Evolutionary conservation across 305 asterid genomes (phyloP).

Genomic region (Lippia alba): DNA sequence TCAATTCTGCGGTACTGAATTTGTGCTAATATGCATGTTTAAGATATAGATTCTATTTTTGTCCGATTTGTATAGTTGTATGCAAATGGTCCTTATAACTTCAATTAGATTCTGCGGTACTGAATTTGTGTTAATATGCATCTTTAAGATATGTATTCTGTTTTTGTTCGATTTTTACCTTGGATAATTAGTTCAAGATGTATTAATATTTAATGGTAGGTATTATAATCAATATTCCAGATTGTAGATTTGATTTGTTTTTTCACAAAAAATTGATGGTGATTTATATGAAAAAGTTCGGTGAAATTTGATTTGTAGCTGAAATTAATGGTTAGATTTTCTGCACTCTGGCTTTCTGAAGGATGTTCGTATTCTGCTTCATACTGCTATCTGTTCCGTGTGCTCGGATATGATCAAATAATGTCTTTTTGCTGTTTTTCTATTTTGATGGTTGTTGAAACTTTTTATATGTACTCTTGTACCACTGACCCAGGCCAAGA

Average conservation of each 20-base stretch:
- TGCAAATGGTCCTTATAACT: too few relatives aligned
- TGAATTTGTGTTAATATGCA: too few relatives aligned
- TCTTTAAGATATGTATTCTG: not conserved
- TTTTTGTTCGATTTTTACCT: not conserved
- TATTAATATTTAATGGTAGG: not conserved
- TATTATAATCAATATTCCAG: not conserved
- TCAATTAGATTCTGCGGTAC: too few relatives aligned
- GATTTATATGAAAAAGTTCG: slow-evolving; percentile 4
- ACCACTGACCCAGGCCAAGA: slow-evolving; percentile 50
- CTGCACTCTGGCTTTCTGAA: not conserved
- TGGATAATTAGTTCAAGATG: not conserved
- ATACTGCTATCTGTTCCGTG: not conserved
- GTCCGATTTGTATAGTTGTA: too few relatives aligned
- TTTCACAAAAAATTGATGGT: not conserved
- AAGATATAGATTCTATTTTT: too few relatives aligned
- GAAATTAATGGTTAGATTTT: slow-evolving; percentile 1
- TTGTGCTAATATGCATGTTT: too few relatives aligned
- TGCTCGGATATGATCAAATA: slow-evolving; percentile 11
- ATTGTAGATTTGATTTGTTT: not conserved
- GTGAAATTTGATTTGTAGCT: slow-evolving; percentile 4
- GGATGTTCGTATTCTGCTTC: not conserved
- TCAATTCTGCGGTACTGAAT: too few relatives aligned
- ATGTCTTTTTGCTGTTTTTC: not conserved
- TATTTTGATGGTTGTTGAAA: not conserved
- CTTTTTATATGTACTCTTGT: not conserved